phyloP scores from a whole-genome alignment of 2,329 filamentous ascomycete genomes.

The Didymella exigua region DNA sequence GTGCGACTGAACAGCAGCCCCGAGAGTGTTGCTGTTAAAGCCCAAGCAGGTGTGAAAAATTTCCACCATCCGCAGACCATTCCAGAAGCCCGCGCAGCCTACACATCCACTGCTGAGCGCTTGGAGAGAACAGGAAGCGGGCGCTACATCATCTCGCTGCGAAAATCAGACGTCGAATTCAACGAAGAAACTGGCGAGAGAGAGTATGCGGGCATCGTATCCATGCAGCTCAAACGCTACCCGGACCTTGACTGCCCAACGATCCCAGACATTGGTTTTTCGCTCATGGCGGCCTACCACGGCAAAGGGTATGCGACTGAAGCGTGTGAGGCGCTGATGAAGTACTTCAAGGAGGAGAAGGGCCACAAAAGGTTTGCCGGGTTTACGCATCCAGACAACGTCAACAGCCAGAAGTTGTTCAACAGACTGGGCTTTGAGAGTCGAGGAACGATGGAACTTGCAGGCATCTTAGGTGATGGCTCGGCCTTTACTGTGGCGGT shows the following conservation, averaged over 20 bases:
- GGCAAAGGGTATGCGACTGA: constrained; percentile 33
- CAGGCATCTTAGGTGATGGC: constrained; percentile 8
- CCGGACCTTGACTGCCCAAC: constrained; percentile 19
- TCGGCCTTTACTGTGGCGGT: constrained; percentile 5
- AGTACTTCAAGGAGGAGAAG: constrained; percentile 14
- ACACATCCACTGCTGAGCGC: constrained; percentile 9
- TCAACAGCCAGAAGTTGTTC: constrained; percentile 25
- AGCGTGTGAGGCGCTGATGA: constrained; percentile 19
- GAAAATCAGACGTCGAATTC: not conserved
- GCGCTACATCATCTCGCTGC: constrained; percentile 34
- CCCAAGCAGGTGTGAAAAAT: not conserved
- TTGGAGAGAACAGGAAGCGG: constrained; percentile 37
- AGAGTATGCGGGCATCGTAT: constrained; percentile 25
- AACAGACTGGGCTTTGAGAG: constrained; percentile 27
- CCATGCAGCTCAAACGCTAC: constrained; percentile 30
- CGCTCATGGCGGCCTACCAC: constrained; percentile 13
- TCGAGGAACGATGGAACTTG: constrained; percentile 17
- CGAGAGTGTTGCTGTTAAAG: not conserved
- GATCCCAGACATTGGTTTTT: constrained; percentile 33
- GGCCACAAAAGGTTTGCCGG: constrained; percentile 19
- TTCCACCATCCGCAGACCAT: not conserved
- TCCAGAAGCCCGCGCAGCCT: constrained; percentile 21
- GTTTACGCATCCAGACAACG: constrained; percentile 25
- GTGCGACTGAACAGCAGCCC: constrained; percentile 17
- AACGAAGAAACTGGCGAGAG: not conserved